These are phyloP conservation scores for Borovskyia barvae DNA, from an alignment of 208 protist species.

Conservation along the genomic window DNA sequence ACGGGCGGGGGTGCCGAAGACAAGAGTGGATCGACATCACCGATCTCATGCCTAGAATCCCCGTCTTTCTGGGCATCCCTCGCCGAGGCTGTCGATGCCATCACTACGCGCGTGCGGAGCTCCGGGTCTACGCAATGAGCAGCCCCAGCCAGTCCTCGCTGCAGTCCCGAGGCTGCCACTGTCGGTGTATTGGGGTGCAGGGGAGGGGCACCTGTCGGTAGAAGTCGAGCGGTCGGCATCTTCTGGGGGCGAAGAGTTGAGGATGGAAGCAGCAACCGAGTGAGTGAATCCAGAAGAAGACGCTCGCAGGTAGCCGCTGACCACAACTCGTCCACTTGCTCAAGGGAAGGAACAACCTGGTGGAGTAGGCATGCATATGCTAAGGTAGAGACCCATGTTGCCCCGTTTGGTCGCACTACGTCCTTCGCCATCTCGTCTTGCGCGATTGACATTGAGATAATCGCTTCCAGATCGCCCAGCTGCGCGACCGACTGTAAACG, in stretches of 20 bases:
- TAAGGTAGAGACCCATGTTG: constrained; percentile 6
- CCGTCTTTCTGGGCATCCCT: neutral
- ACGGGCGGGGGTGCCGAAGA: neutral
- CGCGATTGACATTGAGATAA: neutral
- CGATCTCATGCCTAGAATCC: neutral
- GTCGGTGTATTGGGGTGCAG: constrained; percentile 7
- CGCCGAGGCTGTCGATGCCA: no score
- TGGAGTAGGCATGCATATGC: constrained; percentile 22
- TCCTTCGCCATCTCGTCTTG: neutral
- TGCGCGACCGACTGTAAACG: neutral
- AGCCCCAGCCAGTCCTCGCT: constrained; percentile 15
- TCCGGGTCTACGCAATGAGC: constrained; percentile 17
- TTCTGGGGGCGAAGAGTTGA: neutral
- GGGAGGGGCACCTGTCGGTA: constrained; percentile 8
- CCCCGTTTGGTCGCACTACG: neutral
- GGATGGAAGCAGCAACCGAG: constrained; percentile 2
- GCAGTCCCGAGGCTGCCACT: neutral
- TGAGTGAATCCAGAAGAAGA: constrained; percentile 5
- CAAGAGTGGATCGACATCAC: no score
- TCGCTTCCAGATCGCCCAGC: constrained; percentile 6
- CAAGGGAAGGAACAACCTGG: constrained; percentile 17
- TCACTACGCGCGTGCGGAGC: constrained; percentile 26
- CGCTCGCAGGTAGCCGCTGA: constrained; percentile 7
- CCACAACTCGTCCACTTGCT: constrained; percentile 4
- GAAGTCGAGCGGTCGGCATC: neutral